Evolutionary conservation across 495 filamentous ascomycete genomes (phyloP), one percentile per base, ranked within the genome.

Genomic region (Tuber borchii): DNA sequence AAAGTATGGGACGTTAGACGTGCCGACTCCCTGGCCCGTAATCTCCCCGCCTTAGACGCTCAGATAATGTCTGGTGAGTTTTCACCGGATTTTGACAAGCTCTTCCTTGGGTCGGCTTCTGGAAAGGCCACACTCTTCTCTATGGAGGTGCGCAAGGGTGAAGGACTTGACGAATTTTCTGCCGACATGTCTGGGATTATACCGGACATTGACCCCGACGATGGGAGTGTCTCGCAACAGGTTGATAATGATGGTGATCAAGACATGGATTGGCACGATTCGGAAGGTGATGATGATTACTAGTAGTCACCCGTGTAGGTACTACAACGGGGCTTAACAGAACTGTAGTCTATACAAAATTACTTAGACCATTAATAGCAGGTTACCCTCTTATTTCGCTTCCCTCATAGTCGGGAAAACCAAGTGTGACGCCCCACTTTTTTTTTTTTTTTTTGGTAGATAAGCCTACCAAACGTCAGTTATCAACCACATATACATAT

Each of bases 1-100:
- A 97, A 93, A 74, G 87, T 90, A 31, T 99, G 95, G 95, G 90
- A 97, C 81, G 86, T 96, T 34, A 87, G 90, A 4, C 80, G 86
- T 0, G 87, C 88, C 48, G 86, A 90, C 81, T 88, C 86, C 1
- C 87, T 91, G 43, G 86, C 97, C n/a, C 84, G 87, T 39, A 87
- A 94, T 77, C 80, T 87, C 1, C 86, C 86, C 6, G 83, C 78
- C 5, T 83, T 91, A 1, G 73, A 85, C 8, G 86, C 87, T 14
- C 87, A 85, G 5, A 85, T 90, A 19, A 86, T 87, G 81, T 84
- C 85, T 22, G 81, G 78, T 12, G 70, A 76, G 1, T 83, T 83
- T 69, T 76, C 74, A 2, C 81, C 81, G 2, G 70, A 70, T 5
- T 77, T 73, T 69, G 78, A 80, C 48, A 73, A 76, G 71, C 76